Base-by-base conservation (phyloP, 176 grass and related monocot genomes). In the Eragrostis nindensis region DNA sequence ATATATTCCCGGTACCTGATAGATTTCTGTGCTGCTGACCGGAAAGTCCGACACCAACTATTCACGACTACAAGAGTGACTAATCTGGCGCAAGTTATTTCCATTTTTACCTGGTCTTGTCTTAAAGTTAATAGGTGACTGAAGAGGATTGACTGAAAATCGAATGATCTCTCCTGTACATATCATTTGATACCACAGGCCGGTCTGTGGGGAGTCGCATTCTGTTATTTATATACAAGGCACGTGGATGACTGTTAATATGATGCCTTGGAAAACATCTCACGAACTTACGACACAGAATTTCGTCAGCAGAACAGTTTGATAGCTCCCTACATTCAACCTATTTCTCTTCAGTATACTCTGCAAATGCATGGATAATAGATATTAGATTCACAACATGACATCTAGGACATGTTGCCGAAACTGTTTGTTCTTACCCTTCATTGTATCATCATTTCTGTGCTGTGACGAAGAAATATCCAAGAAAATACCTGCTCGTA, bases 1-100 rank as follows among this genome's bases (percentile, higher is more conserved):
- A n/a, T 81, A 25, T 71, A 56, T 81, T 80, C 21, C 54, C 71
- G 48, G 54, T 47, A 64, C 18, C n/a, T 71, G 71, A 56, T 13
- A 22, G 57, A 64, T 39, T 61, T 39, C 45, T 4, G 1, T 16
- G 27, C 17, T 79, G 29, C 45, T 70, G 30, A 63, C 55, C 4
- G 12, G 44, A 62, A 24, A 1, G 54, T 57, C 54, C 54, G 22
- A 54, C 52, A 22, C 54, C 54, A 57, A 54, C 52, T 54, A 54
- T 21, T 21, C 52, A 54, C 12, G 13, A 57, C 52, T 84, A 39
- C 74, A 52, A 5, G 32, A 62, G 74, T 70, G 9, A 21, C 36
- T 61, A 10, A 12, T 24, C 32, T 70, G 21, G 22, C 25, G 62
- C 39, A 47, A 6, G 27, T 68, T 45, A 26, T 43, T 65, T 70